These are phyloP conservation scores for Firmiana major DNA, from an alignment of 345 rosid species.

Conservation along the genomic window DNA sequence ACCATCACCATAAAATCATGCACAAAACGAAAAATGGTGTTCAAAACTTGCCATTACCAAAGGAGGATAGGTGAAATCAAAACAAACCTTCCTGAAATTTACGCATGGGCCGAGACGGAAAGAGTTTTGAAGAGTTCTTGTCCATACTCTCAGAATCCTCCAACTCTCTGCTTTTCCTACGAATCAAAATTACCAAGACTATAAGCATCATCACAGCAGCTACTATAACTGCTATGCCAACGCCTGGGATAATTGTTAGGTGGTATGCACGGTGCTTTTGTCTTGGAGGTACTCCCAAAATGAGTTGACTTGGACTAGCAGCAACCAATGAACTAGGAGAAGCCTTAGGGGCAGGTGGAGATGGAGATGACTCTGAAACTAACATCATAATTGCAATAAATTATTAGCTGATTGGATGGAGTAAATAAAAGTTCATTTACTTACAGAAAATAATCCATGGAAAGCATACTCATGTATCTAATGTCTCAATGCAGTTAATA, in stretches of 20 bases:
- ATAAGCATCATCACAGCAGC: conserved; percentile 54
- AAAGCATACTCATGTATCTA: not conserved
- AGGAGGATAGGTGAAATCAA: conserved; percentile 5
- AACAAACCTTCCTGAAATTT: conserved; percentile 68
- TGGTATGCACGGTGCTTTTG: conserved; percentile 52
- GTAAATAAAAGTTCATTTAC: conserved; percentile 4
- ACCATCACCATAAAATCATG: conserved; percentile 4
- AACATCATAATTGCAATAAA: conserved; percentile 20
- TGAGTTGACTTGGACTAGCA: conserved; percentile 61
- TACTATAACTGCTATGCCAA: conserved; percentile 69
- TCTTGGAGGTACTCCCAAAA: conserved; percentile 35
- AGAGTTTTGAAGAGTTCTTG: conserved; percentile 44
- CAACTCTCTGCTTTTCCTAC: conserved; percentile 58
- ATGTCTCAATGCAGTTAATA: not conserved
- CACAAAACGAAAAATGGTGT: not conserved
- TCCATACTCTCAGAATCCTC: conserved; percentile 43
- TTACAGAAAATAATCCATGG: not conserved
- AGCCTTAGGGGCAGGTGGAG: conserved; percentile 44
- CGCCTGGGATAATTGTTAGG: conserved; percentile 53
- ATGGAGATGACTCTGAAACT: conserved; percentile 43
- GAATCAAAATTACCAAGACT: conserved; percentile 69
- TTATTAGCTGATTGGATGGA: not conserved
- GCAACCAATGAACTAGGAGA: conserved; percentile 58
- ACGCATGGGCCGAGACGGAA: conserved; percentile 43
- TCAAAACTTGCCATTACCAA: not conserved